Percentiles rank a stretch among this genome's conserved stretches.
Evolutionary conservation across 176 grass and related monocot genomes (phyloP).

Genomic region (Bolboschoenus planiculmis): DNA sequence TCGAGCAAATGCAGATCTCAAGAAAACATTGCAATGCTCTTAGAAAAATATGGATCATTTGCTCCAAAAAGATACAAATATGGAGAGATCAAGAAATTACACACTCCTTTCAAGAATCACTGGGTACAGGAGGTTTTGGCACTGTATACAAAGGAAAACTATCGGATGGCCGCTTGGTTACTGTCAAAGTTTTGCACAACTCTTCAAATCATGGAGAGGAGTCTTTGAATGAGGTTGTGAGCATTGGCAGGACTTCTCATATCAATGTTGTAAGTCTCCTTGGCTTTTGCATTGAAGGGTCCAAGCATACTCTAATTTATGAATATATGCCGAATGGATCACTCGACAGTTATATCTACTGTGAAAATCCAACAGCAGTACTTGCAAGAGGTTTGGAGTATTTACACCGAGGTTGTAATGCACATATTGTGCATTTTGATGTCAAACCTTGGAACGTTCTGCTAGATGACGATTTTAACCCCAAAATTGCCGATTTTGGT

Average conservation of each 20-base stretch:
- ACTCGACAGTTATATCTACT: slow-evolving; percentile 40
- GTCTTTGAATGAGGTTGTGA: slow-evolving; percentile 46
- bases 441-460: slow-evolving; percentile 56
- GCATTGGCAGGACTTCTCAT: slow-evolving; percentile 49
- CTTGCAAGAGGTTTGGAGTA: slow-evolving; percentile 46
- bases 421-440: slow-evolving; percentile 50
- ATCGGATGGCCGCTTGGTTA: slow-evolving; percentile 16
- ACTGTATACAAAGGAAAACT: slow-evolving; percentile 32
- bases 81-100: slow-evolving; percentile 35
- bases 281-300: slow-evolving; percentile 34
- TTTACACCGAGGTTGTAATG: slow-evolving; percentile 33
- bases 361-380: slow-evolving; percentile 16
- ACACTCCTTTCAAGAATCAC: slow-evolving; percentile 8
- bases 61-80: slow-evolving; percentile 44
- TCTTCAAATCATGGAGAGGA: slow-evolving; percentile 32
- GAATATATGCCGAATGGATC: slow-evolving; percentile 16
- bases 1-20: not conserved
- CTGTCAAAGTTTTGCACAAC: slow-evolving; percentile 39
- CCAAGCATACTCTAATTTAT: slow-evolving; percentile 37
- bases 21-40: slow-evolving; percentile 26
- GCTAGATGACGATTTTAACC: slow-evolving; percentile 31
- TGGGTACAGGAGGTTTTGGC: slow-evolving; percentile 58
- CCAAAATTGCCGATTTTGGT: slow-evolving; percentile 43
- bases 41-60: slow-evolving; percentile 32
- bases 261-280: slow-evolving; percentile 39